Evolutionary conservation across 768 basidiomycete genomes (phyloP).

Genomic region (Obba rivulosa): DNA sequence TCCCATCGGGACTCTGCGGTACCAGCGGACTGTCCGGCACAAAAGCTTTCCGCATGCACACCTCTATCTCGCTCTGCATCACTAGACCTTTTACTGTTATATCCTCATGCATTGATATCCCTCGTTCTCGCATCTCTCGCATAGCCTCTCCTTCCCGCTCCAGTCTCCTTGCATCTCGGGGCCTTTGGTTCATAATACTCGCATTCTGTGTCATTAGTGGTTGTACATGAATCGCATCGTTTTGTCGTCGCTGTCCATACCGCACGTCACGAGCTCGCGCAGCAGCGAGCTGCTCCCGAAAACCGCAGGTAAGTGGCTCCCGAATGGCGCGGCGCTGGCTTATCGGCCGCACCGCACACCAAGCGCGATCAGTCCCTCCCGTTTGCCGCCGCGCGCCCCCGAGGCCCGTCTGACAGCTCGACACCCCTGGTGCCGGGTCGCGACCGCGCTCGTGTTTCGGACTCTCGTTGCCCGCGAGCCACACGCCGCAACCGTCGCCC

Average conservation of each 20-base stretch:
- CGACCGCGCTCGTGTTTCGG: no score
- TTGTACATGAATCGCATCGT: conserved; percentile 9
- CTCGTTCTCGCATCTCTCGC: conserved; percentile 9
- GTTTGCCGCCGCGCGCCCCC: no score
- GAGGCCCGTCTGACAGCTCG: no score
- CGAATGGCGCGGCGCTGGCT: no score
- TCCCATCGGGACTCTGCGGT: conserved; percentile 21
- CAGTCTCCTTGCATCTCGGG: conserved; percentile 2
- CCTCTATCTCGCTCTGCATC: conserved; percentile 16
- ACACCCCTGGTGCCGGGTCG: no score
- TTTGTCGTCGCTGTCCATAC: conserved; percentile 1
- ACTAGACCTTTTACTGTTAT: conserved; percentile 15
- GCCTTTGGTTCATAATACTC: conserved; percentile 13
- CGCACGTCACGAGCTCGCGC: no score
- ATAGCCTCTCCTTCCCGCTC: conserved; percentile 4
- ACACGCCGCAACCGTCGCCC: no score
- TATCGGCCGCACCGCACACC: no score
- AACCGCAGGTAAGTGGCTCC: no score
- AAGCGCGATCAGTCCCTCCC: no score
- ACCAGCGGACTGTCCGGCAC: conserved; percentile 9
- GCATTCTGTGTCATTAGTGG: conserved; percentile 13
- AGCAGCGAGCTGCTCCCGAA: no score
- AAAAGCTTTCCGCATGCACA: conserved; percentile 19
- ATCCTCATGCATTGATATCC: conserved; percentile 19
- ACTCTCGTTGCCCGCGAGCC: no score